Evolutionary conservation across 352 stramenopile genomes (phyloP).

Genomic region (Globisporangium acanthophoron): DNA sequence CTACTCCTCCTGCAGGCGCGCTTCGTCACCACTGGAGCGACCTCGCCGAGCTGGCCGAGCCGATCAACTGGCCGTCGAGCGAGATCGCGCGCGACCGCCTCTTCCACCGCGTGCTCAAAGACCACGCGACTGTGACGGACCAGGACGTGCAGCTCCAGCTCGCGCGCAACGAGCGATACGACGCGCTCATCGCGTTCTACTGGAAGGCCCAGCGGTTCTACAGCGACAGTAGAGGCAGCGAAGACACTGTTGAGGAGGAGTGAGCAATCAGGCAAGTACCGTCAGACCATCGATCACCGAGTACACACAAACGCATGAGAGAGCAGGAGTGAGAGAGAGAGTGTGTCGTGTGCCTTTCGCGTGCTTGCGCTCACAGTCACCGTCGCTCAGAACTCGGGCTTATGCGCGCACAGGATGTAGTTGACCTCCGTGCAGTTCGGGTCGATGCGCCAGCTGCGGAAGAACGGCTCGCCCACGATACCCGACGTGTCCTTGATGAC

Average conservation of each 20-base stretch:
- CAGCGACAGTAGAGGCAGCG: conserved; percentile 4
- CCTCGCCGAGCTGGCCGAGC: conserved; percentile 37
- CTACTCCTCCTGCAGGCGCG: conserved; percentile 25
- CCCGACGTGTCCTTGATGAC: conserved; percentile 64
- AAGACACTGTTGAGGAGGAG: conserved; percentile 1
- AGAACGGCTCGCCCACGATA: conserved; percentile 74
- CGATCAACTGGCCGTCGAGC: conserved; percentile 46
- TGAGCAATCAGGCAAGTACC: neutral
- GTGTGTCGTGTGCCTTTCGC: too few relatives aligned
- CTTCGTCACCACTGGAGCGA: conserved; percentile 61
- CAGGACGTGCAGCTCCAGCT: conserved; percentile 39
- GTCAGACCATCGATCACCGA: neutral
- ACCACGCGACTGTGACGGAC: conserved; percentile 37
- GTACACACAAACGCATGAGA: too few relatives aligned
- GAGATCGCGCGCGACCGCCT: conserved; percentile 39
- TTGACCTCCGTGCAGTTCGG: conserved; percentile 73
- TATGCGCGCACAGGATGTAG: conserved; percentile 79
- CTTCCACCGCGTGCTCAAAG: conserved; percentile 72
- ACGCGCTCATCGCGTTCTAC: conserved; percentile 41
- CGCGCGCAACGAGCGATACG: conserved; percentile 40
- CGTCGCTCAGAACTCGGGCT: conserved; percentile 27
- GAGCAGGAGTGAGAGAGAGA: neutral
- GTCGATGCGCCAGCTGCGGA: conserved; percentile 68
- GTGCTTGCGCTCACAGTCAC: neutral
- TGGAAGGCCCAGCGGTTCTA: conserved; percentile 32